These are phyloP conservation scores for Closterium sp. DNA, from an alignment of 139 green algal genomes.

Conservation along the genomic window DNA sequence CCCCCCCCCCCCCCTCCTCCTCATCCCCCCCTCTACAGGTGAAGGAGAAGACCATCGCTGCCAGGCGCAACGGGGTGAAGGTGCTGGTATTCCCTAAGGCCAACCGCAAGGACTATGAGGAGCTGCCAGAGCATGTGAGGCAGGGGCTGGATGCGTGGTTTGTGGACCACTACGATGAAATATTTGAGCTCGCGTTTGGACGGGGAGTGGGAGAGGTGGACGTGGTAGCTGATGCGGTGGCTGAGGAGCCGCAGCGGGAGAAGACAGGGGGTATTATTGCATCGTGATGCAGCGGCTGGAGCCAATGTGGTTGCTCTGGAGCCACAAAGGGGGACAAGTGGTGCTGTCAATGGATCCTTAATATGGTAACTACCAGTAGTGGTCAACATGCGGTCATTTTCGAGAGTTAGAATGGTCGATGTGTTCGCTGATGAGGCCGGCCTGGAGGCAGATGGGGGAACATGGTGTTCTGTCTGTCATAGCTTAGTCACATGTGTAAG, in stretches of 20 bases:
- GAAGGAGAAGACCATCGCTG: constrained; percentile 96
- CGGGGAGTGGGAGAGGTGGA: background rate
- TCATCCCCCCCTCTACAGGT: too few relatives aligned
- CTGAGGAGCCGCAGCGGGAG: background rate
- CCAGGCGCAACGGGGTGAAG: constrained; percentile 66
- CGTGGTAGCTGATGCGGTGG: background rate
- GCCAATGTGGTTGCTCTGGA: background rate
- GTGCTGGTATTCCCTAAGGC: constrained; percentile 82
- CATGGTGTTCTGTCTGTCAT: too few relatives aligned
- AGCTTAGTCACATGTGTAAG: too few relatives aligned
- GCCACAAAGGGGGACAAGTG: background rate
- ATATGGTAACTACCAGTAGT: too few relatives aligned
- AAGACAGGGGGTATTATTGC: background rate
- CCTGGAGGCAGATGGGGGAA: too few relatives aligned
- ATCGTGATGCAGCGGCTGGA: background rate
- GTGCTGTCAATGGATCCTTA: background rate
- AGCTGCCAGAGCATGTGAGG: constrained; percentile 84
- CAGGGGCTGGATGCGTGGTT: constrained; percentile 81
- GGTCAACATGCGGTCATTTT: too few relatives aligned
- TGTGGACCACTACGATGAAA: constrained; percentile 77
- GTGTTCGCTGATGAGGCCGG: too few relatives aligned
- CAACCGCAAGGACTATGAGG: constrained; percentile 89
- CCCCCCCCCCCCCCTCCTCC: too few relatives aligned
- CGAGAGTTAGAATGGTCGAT: too few relatives aligned
- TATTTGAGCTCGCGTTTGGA: constrained; percentile 78